Base-by-base conservation (phyloP, 805 yeast genomes). In the Clavispora fructus region DNA sequence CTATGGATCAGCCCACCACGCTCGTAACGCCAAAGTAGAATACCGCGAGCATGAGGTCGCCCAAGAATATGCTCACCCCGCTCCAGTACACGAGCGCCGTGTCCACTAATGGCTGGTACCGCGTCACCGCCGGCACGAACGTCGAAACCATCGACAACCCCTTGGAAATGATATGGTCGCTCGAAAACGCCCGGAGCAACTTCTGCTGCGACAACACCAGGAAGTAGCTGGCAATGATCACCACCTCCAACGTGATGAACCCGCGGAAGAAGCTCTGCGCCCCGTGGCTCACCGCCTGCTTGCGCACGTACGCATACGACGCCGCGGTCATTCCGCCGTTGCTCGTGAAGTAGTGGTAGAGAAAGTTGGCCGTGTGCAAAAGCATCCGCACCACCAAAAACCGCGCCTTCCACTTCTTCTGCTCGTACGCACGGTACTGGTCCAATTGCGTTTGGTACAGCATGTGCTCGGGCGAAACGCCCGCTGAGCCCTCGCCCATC, bases 11-110 rank as follows among this genome's bases (percentile, higher is more conserved):
- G 17, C 37, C 29, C 7, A 30, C 13, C 32, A 52, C 51, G 52
- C 74, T 71, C 13, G 58, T 44, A 13, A 70, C 44, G 1, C 75
- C 77, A 55, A 69, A 71, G 40, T 68, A 54, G 17, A 71, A 62
- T 31, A 69, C 65, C 17, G 69, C 56, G 19, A 71, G 58, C 38
- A 67, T 58, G 31, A 69, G 35, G 53, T 71, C 77, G 25, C 69
- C 69, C 17, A 69, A 35, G 27, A 71, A 44, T 50, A 71, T 68
- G 38, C 64, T 56, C 14, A 67, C 50, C 6, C 71, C 54, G 35
- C 69, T 73, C 62, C 68, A 67, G 55, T 71, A 71, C 10, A 63
- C 63, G 50, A 69, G 53, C 13, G 60, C 44, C 23, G 56, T 55
- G 23, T 58, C 56, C 23, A 70, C 47, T 19, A 68, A 35, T 0